Conservation (phyloP, 75 land plant genomes). For the Gnetum montanum region DNA sequence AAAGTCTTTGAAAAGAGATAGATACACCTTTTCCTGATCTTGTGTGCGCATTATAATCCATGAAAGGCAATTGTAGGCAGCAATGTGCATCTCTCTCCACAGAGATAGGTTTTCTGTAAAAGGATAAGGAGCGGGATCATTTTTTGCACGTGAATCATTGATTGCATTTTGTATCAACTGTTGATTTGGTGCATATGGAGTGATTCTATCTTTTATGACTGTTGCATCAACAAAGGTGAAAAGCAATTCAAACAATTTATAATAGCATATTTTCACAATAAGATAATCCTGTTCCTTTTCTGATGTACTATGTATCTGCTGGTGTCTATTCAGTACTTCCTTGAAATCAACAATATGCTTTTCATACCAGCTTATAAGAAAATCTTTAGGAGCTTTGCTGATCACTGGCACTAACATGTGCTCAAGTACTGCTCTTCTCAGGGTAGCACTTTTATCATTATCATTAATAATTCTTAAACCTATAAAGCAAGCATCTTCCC, state of each 20-base stretch:
- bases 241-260: constrained; percentile 20
- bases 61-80: constrained; percentile 38
- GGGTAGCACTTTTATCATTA: constrained; percentile 13
- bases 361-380: constrained; percentile 24
- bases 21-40: constrained; percentile 23
- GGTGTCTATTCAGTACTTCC: constrained; percentile 1
- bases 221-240: constrained; percentile 14
- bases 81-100: constrained; percentile 35
- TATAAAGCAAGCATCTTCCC: constrained; percentile 12
- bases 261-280: constrained; percentile 19
- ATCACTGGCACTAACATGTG: constrained; percentile 22
- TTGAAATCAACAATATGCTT: constrained; percentile 14
- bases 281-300: constrained; percentile 24
- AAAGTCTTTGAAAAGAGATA: constrained; percentile 19
- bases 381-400: constrained; percentile 12
- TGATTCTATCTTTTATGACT: constrained; percentile 26
- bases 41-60: constrained; percentile 26
- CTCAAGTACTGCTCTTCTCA: constrained; percentile 25
- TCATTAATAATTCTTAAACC: constrained; percentile 23
- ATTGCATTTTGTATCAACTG: constrained; percentile 22
- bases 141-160: constrained; percentile 25
- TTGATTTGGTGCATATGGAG: constrained; percentile 14
- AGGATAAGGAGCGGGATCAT: constrained; percentile 18
- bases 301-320: neutral
- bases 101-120: constrained; percentile 26